Evolutionary conservation across 371 early-diverging fungal species (phyloP), one percentile per base, ranked within the genome.

Genomic region (Cokeromyces recurvatus): DNA sequence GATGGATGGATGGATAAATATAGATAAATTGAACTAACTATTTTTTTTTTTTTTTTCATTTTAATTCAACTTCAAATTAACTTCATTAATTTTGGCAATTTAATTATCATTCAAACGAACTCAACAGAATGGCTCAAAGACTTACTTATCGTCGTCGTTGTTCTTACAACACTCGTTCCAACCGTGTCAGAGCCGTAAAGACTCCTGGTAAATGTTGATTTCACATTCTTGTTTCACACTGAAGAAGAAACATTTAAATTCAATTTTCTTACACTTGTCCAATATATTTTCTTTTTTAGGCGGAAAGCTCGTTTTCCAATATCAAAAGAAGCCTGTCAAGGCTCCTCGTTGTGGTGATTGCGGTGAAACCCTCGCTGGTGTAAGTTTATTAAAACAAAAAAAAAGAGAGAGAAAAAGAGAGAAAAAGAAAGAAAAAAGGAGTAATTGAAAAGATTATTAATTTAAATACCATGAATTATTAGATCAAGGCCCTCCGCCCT

Each of bases 151-250:
- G 96, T 74, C 89, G 97, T 64, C 89, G 95, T 67, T 83, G 92
- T 62, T 94, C 96, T 59, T 98, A 97, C 92, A 95, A 97, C 92
- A 98, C 98, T 69, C 89, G 88, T 77, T 94, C 95, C 70, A 98
- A 98, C 94, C 87, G 92, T 79, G 86, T 87, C 71, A 79, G 85
- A 65, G 82, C 92, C 66, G 88, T 92, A 78, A 97, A 97, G 92
- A 96, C 98, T 59, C 98, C 98, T 56, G 97, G 91, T 85, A 68
- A 39, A 40, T n/a, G n/a, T n/a, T n/a, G n/a, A n/a, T n/a, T n/a
- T n/a, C n/a, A n/a, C n/a, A n/a, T n/a, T n/a, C n/a, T n/a, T n/a
- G n/a, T n/a, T n/a, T n/a, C 20, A 12, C n/a, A 39, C 21, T 6
- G 24, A 20, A 44, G 11, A 32, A 53, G 34, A 32, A 16, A 46